Evolutionary conservation across 2,329 filamentous ascomycete species (phyloP).

Genomic region (Colletotrichum tropicicola): DNA sequence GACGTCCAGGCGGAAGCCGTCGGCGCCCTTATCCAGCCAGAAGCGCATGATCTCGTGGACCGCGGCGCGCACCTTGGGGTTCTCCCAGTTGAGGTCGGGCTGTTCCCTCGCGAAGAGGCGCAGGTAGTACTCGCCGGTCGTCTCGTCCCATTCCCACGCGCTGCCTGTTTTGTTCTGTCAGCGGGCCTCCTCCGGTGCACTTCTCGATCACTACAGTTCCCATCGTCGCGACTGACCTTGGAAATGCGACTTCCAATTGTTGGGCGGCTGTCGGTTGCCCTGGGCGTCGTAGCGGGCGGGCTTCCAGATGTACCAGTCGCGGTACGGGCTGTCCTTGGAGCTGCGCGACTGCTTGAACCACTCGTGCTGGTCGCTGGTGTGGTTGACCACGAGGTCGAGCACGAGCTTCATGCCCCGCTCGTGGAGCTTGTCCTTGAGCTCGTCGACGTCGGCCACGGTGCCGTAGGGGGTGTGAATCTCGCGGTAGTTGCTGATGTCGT

Average conservation of each 20-base stretch:
- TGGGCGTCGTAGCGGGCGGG: slow-evolving; percentile 63
- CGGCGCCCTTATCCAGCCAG: slow-evolving; percentile 75
- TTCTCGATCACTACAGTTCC: too few species aligned
- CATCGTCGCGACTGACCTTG: too few species aligned
- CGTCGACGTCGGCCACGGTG: slow-evolving; percentile 72
- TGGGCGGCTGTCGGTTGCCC: slow-evolving; percentile 69
- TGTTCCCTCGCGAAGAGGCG: slow-evolving; percentile 76
- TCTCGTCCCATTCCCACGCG: slow-evolving; percentile 59
- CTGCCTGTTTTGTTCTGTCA: slow-evolving; percentile 45
- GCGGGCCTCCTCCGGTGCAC: slow-evolving; percentile 25
- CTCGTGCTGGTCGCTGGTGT: slow-evolving; percentile 67
- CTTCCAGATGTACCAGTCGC: slow-evolving; percentile 74
- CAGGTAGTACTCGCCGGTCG: slow-evolving; percentile 65
- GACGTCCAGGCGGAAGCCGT: slow-evolving; percentile 74
- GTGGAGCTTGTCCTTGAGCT: slow-evolving; percentile 68
- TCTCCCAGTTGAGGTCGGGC: slow-evolving; percentile 84
- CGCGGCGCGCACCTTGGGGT: slow-evolving; percentile 68
- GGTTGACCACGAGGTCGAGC: slow-evolving; percentile 79
- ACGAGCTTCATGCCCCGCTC: slow-evolving; percentile 73
- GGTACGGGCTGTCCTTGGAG: slow-evolving; percentile 61
- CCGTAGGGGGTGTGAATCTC: slow-evolving; percentile 74
- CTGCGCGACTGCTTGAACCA: slow-evolving; percentile 67
- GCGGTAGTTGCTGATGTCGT: slow-evolving; percentile 76
- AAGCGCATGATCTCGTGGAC: slow-evolving; percentile 77
- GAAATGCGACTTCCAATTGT: slow-evolving; percentile 61